phyloP scores from a whole-genome alignment of 129 eudicot species.

The Silybum marianum region DNA sequence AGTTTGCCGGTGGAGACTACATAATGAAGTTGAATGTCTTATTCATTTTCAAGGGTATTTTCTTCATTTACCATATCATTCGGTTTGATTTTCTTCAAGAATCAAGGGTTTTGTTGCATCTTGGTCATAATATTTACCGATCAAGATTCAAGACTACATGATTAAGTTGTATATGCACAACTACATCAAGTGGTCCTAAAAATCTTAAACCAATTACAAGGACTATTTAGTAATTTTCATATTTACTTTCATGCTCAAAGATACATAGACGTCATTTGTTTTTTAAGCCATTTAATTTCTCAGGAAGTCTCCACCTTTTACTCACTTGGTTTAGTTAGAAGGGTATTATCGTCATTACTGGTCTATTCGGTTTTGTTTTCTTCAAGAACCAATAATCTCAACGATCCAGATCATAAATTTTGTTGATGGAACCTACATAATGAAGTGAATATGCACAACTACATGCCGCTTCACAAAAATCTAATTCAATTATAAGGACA shows the following conservation, averaged over 20 bases:
- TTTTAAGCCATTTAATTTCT: background rate
- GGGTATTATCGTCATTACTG: background rate
- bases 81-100: background rate
- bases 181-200: background rate
- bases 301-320: background rate
- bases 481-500: background rate
- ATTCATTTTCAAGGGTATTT: background rate
- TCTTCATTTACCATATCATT: background rate
- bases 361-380: background rate
- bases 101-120: background rate
- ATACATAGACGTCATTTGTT: background rate
- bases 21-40: no score
- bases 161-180: background rate
- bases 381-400: background rate
- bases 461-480: background rate
- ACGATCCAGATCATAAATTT: background rate
- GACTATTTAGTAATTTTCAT: background rate
- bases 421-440: background rate
- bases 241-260: background rate
- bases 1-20: no score
- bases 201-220: background rate
- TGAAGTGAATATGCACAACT: background rate
- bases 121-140: background rate
- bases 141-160: background rate
- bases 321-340: background rate